A percentile compares a stretch with the other conserved stretches of the same genome.
Evolutionary conservation across 345 rosid genomes (phyloP).

Genomic region (Ricinus communis): DNA sequence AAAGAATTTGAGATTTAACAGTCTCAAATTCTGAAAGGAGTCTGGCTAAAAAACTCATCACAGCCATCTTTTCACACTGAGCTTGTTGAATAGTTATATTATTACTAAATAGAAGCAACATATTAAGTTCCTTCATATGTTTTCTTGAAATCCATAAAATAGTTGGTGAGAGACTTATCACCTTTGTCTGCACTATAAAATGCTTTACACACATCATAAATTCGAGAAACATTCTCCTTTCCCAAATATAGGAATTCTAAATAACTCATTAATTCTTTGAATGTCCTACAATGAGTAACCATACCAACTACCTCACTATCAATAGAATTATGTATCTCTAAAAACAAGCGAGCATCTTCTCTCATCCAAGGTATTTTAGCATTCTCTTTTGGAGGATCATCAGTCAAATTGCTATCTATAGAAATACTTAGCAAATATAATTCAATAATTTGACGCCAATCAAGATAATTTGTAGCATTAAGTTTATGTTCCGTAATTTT

Average conservation of each 20-base stretch:
- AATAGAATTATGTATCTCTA: neutral
- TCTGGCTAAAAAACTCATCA: neutral
- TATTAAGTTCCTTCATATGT: slow-evolving; percentile 8
- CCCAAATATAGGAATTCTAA: slow-evolving; percentile 2
- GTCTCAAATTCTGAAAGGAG: neutral
- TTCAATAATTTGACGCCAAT: neutral
- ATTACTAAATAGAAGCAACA: neutral
- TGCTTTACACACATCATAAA: neutral
- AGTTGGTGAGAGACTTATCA: neutral
- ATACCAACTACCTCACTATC: neutral
- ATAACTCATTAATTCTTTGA: slow-evolving; percentile 4
- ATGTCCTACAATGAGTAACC: neutral
- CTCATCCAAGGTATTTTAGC: neutral
- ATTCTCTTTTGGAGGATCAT: neutral
- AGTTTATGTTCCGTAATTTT: neutral
- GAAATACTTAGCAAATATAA: neutral
- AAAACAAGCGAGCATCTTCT: neutral
- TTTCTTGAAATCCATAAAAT: slow-evolving; percentile 2
- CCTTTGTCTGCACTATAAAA: neutral
- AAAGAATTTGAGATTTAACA: slow-evolving; percentile 2
- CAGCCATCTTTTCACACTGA: neutral
- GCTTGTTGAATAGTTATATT: neutral
- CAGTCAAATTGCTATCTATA: neutral
- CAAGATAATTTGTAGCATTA: neutral
- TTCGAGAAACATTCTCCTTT: neutral